phyloP scores from a whole-genome alignment of 2,329 filamentous ascomycete genomes.

The Fusarium sp. region DNA sequence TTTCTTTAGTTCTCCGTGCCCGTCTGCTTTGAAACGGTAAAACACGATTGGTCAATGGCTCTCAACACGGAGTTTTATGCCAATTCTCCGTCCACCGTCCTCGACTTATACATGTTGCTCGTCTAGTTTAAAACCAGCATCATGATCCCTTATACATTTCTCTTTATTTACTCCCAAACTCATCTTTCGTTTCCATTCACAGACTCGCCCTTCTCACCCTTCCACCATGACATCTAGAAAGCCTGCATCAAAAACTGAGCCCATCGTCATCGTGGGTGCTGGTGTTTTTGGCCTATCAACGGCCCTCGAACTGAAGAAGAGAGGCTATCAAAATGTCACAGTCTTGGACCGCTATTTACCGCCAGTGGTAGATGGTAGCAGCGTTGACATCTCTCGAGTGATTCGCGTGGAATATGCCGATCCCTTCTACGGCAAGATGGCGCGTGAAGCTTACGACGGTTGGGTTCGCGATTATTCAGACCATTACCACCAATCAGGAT shows the following conservation, averaged over 20 bases:
- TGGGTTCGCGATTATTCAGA: slow-evolving; percentile 50
- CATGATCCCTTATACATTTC: not conserved
- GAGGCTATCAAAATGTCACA: slow-evolving; percentile 63
- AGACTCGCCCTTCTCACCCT: not conserved
- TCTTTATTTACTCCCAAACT: not conserved
- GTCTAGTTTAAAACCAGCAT: not conserved
- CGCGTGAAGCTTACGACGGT: slow-evolving; percentile 52
- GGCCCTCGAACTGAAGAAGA: slow-evolving; percentile 61
- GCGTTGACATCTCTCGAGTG: slow-evolving; percentile 60
- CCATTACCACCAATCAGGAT: slow-evolving; percentile 53
- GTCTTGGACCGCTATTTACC: slow-evolving; percentile 61
- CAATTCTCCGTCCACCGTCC: slow-evolving; percentile 15
- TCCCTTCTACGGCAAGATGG: slow-evolving; percentile 73
- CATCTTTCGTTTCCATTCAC: accelerated
- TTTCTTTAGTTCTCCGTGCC: slow-evolving; percentile 33
- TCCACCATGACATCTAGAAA: slow-evolving; percentile 36
- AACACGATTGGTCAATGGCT: slow-evolving; percentile 37
- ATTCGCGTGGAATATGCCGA: slow-evolving; percentile 74
- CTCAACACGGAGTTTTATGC: slow-evolving; percentile 23
- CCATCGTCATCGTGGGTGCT: slow-evolving; percentile 60
- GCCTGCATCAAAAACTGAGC: slow-evolving; percentile 42
- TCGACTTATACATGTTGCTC: slow-evolving; percentile 17
- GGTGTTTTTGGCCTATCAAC: slow-evolving; percentile 68
- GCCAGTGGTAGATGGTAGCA: slow-evolving; percentile 57
- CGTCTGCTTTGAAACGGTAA: slow-evolving; percentile 11